phyloP scores from a whole-genome alignment of 495 filamentous ascomycete genomes.

The Talaromyces ruber region DNA sequence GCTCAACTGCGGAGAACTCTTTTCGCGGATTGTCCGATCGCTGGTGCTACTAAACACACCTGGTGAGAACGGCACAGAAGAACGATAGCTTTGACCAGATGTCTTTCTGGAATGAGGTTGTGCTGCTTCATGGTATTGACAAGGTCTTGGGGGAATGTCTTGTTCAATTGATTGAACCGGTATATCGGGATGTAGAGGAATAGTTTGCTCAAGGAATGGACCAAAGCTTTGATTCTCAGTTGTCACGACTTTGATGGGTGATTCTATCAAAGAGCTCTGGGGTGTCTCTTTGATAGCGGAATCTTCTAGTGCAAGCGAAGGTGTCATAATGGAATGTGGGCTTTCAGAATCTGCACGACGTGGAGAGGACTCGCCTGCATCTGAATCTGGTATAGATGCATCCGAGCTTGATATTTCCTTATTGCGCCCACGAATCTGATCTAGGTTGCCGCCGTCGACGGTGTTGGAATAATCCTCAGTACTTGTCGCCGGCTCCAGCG shows the following conservation, averaged over 20 bases:
- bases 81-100: not conserved
- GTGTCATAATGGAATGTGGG: not conserved
- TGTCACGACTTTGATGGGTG: not conserved
- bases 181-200: slow-evolving; percentile 1
- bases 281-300: not conserved
- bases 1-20: slow-evolving; percentile 1
- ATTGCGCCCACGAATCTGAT: not conserved
- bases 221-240: not conserved
- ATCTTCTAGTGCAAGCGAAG: not conserved
- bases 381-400: not conserved
- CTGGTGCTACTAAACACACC: slow-evolving; percentile 5
- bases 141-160: not conserved
- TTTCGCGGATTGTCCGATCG: slow-evolving; percentile 22
- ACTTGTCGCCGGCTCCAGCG: not conserved
- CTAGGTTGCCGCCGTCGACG: not conserved
- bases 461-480: not conserved
- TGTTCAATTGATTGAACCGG: slow-evolving; percentile 1
- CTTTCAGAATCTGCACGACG: not conserved
- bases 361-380: not conserved
- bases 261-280: not conserved
- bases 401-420: not conserved
- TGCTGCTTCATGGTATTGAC: not conserved
- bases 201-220: not conserved
- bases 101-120: not conserved
- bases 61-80: slow-evolving; percentile 1